phyloP scores from a whole-genome alignment of 345 rosid genomes.

The Schrenkiella parvula region DNA sequence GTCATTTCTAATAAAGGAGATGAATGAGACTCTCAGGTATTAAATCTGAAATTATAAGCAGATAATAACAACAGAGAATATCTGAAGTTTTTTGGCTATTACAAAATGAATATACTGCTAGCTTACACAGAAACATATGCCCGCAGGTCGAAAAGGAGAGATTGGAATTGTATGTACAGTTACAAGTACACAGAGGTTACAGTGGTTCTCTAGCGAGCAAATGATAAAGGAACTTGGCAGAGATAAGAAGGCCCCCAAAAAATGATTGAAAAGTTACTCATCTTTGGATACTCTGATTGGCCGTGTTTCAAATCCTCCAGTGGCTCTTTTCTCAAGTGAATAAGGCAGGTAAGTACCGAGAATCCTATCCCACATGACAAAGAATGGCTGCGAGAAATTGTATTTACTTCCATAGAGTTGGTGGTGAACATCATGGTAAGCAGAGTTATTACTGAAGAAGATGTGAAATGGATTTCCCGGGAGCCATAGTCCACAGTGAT shows the following conservation, averaged over 20 bases:
- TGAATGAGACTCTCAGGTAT: conserved; percentile 10
- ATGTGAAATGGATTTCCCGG: conserved; percentile 71
- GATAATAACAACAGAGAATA: neutral
- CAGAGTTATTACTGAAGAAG: conserved; percentile 72
- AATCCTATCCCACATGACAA: conserved; percentile 69
- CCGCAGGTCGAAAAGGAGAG: neutral
- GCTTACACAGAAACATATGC: conserved; percentile 19
- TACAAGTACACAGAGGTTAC: conserved; percentile 18
- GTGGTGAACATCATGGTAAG: conserved; percentile 81
- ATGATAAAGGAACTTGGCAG: conserved; percentile 6
- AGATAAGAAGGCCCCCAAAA: neutral
- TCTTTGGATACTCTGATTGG: conserved; percentile 51
- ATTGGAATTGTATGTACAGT: conserved; percentile 23
- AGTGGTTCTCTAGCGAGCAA: conserved; percentile 14
- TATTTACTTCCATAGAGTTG: conserved; percentile 77
- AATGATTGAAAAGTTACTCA: conserved; percentile 20
- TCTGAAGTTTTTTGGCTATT: conserved; percentile 11
- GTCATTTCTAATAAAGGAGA: conserved; percentile 3
- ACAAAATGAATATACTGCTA: conserved; percentile 17
- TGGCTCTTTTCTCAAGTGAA: conserved; percentile 61
- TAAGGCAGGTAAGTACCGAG: conserved; percentile 75
- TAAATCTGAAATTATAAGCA: conserved; percentile 7
- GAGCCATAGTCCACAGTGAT: conserved; percentile 73
- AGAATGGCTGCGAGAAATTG: conserved; percentile 83
- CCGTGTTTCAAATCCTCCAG: conserved; percentile 65